phyloP scores from a whole-genome alignment of 2,329 filamentous ascomycete genomes.

The Beauveria scarabaeidicola region DNA sequence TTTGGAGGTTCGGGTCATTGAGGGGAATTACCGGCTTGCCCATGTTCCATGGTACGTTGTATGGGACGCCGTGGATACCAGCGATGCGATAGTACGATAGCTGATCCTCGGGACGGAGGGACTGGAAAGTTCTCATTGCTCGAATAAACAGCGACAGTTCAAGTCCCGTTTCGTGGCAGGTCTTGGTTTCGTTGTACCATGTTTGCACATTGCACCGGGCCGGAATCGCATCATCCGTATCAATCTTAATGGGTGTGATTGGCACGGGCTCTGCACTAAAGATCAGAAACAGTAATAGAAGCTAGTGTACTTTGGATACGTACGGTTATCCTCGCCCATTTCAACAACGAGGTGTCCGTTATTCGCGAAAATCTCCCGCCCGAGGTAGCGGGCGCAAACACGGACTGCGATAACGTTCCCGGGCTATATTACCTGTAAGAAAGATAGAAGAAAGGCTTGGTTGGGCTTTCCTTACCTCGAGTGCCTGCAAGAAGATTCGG shows the following conservation, averaged over 20 bases:
- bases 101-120: not conserved
- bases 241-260: not conserved
- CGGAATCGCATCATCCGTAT: not conserved
- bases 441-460: not conserved
- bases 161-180: not conserved
- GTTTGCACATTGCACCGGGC: not conserved
- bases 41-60: not conserved
- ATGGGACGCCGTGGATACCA: not conserved
- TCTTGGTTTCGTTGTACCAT: not conserved
- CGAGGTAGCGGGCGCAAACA: conserved; percentile 8
- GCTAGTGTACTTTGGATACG: not conserved
- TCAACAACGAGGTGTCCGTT: conserved; percentile 10
- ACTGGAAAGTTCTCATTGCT: not conserved
- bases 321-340: conserved; percentile 7
- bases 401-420: conserved; percentile 12
- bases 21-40: not conserved
- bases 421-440: not conserved
- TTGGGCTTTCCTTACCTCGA: not conserved
- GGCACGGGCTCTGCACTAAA: not conserved
- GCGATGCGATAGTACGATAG: not conserved
- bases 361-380: conserved; percentile 8
- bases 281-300: not conserved
- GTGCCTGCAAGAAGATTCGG: not conserved
- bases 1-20: not conserved
- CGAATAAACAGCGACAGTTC: not conserved